Conservation (phyloP, 805 yeast genomes). For the Schwanniomyces occidentalis region DNA sequence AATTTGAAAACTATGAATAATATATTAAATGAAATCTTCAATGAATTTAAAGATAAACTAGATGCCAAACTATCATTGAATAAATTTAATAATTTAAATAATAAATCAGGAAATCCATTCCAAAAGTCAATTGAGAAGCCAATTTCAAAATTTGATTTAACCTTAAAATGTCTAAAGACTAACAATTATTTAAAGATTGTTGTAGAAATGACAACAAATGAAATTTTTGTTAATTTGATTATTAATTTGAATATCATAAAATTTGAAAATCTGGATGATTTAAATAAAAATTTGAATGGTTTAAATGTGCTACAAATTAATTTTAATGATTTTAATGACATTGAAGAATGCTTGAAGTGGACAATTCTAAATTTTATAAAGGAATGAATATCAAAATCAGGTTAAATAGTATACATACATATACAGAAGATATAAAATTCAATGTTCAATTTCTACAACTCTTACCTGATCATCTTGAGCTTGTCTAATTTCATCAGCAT, state of each 20-base stretch:
- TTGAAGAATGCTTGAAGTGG: slow-evolving; percentile 61
- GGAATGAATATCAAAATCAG: no score
- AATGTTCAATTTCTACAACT: slow-evolving; percentile 25
- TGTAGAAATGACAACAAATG: slow-evolving; percentile 37
- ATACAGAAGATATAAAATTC: slow-evolving; percentile 1
- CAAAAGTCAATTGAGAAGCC: slow-evolving; percentile 42
- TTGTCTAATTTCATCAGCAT: slow-evolving; percentile 33
- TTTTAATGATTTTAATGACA: slow-evolving; percentile 52
- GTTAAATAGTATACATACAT: slow-evolving; percentile 6
- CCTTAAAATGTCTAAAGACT: slow-evolving; percentile 18
- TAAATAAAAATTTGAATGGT: slow-evolving; percentile 30
- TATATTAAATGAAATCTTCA: slow-evolving; percentile 25
- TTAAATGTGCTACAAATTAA: slow-evolving; percentile 43
- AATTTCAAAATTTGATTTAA: slow-evolving; percentile 25
- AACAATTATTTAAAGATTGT: slow-evolving; percentile 23
- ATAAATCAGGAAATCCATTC: slow-evolving; percentile 25
- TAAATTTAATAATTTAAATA: slow-evolving; percentile 28
- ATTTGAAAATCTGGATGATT: slow-evolving; percentile 24
- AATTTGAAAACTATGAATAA: slow-evolving; percentile 29
- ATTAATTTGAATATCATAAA: slow-evolving; percentile 36
- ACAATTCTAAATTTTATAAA: slow-evolving; percentile 38
- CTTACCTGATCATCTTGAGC: slow-evolving; percentile 30
- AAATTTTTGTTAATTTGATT: slow-evolving; percentile 40
- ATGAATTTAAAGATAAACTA: slow-evolving; percentile 12
- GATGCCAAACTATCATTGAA: slow-evolving; percentile 9